Conservation (phyloP, 1,139 yeast species). For the Diutina sp. region DNA sequence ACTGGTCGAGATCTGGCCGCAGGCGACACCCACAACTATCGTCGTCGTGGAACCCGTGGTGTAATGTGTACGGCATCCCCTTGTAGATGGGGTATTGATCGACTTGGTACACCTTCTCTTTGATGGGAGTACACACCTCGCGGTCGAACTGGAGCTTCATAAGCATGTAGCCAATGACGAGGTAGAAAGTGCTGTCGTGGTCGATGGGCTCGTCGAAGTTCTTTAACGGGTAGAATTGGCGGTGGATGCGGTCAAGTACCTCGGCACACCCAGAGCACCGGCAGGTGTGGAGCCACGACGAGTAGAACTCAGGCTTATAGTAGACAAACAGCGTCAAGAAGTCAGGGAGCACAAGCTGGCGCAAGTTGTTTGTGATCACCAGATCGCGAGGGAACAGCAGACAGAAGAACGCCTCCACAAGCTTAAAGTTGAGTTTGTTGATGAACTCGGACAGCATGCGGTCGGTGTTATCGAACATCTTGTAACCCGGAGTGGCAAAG, state of each 20-base stretch:
- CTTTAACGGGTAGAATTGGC: slow-evolving; percentile 13
- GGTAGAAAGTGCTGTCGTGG: slow-evolving; percentile 18
- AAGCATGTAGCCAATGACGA: slow-evolving; percentile 21
- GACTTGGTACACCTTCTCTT: slow-evolving; percentile 14
- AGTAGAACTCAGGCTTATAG: slow-evolving; percentile 25
- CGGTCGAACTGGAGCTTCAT: slow-evolving; percentile 26
- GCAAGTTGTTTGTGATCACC: slow-evolving; percentile 8
- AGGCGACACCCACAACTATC: slow-evolving; percentile 13
- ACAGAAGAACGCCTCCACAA: slow-evolving; percentile 25
- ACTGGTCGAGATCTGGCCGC: slow-evolving; percentile 17
- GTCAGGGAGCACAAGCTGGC: slow-evolving; percentile 21
- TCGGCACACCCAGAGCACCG: slow-evolving; percentile 23
- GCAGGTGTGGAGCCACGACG: slow-evolving; percentile 25
- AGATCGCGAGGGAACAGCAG: slow-evolving; percentile 11
- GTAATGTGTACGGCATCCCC: slow-evolving; percentile 27
- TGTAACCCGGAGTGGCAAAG: slow-evolving; percentile 26
- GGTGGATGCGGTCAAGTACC: slow-evolving; percentile 14
- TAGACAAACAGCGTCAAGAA: slow-evolving; percentile 27
- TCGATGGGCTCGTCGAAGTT: slow-evolving; percentile 7
- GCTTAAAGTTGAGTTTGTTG: slow-evolving; percentile 21
- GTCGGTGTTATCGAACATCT: slow-evolving; percentile 23
- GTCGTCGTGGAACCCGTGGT: slow-evolving; percentile 16
- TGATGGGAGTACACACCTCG: slow-evolving; percentile 26
- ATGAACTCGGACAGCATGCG: slow-evolving; percentile 18
- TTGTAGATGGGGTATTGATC: slow-evolving; percentile 22